phyloP scores from a whole-genome alignment of 352 stramenopile genomes.

The Phytophthora vignae region DNA sequence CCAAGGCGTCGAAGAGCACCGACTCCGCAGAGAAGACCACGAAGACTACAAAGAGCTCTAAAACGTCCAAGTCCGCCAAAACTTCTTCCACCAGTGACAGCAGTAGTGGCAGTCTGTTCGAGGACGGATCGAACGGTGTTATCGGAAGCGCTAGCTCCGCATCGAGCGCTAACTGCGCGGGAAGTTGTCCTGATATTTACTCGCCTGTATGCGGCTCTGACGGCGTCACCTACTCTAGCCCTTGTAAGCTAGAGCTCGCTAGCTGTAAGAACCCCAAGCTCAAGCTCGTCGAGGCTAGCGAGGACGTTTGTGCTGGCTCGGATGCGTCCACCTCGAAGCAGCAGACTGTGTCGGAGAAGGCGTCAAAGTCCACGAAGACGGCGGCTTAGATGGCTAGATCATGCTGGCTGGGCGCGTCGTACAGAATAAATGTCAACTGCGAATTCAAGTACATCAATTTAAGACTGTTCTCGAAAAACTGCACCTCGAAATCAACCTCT shows the following conservation, averaged over 20 bases:
- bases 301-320: slow-evolving; percentile 23
- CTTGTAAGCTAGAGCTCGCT: slow-evolving; percentile 33
- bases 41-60: slow-evolving; percentile 23
- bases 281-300: slow-evolving; percentile 18
- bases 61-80: slow-evolving; percentile 23
- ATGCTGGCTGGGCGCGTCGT: slow-evolving; percentile 1
- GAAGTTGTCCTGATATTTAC: slow-evolving; percentile 39
- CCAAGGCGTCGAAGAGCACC: slow-evolving; percentile 5
- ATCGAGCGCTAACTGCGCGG: slow-evolving; percentile 2
- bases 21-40: slow-evolving; percentile 8
- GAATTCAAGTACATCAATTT: slow-evolving; percentile 5
- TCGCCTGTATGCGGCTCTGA: slow-evolving; percentile 48
- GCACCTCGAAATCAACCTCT: neutral
- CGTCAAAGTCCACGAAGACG: slow-evolving; percentile 19
- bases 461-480: neutral
- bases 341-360: slow-evolving; percentile 18
- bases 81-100: slow-evolving; percentile 14
- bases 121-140: slow-evolving; percentile 22
- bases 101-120: slow-evolving; percentile 18
- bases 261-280: slow-evolving; percentile 34
- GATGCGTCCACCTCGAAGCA: slow-evolving; percentile 21
- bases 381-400: slow-evolving; percentile 2
- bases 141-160: slow-evolving; percentile 22
- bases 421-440: slow-evolving; percentile 13
- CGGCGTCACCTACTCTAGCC: slow-evolving; percentile 40